These are phyloP conservation scores for Ogataea angusta DNA, from an alignment of 805 yeast genomes.

Conservation along the genomic window DNA sequence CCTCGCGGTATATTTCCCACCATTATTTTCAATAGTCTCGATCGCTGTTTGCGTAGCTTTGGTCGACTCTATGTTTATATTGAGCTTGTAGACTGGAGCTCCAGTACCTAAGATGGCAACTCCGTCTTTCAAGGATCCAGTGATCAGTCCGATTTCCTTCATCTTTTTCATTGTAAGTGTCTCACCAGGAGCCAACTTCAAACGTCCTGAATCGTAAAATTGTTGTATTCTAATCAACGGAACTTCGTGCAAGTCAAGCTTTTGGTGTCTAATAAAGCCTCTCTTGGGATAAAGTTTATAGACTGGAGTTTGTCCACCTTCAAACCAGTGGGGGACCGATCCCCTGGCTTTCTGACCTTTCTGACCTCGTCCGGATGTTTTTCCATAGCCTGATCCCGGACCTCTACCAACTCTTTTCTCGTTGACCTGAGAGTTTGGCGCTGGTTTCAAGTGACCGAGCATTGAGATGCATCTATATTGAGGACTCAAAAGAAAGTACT, in stretches of 20 bases:
- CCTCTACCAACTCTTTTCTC: conserved; percentile 91
- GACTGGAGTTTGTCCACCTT: conserved; percentile 98
- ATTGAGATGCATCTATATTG: conserved; percentile 37
- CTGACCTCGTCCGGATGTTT: conserved; percentile 95
- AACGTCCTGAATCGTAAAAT: conserved; percentile 65
- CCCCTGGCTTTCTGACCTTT: conserved; percentile 98
- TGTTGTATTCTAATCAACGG: conserved; percentile 68
- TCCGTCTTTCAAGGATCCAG: conserved; percentile 73
- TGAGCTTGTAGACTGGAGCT: conserved; percentile 44
- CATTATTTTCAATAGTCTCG: conserved; percentile 62
- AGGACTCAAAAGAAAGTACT: conserved; percentile 17
- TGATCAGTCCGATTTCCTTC: conserved; percentile 68
- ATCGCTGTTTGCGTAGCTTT: conserved; percentile 77
- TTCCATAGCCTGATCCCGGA: conserved; percentile 89
- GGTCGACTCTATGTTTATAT: conserved; percentile 76
- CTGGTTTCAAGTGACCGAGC: conserved; percentile 55
- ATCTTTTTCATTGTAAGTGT: conserved; percentile 71
- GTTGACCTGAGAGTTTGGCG: conserved; percentile 55
- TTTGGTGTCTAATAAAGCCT: conserved; percentile 73
- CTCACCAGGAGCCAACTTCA: conserved; percentile 56
- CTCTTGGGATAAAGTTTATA: conserved; percentile 80
- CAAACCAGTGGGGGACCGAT: conserved; percentile 87
- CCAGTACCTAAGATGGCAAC: conserved; percentile 78
- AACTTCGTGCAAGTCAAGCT: conserved; percentile 50
- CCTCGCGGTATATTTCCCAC: conserved; percentile 71